These are phyloP conservation scores for Kitagawia praeruptora DNA, from an alignment of 129 eudicot genomes.

Conservation along the genomic window DNA sequence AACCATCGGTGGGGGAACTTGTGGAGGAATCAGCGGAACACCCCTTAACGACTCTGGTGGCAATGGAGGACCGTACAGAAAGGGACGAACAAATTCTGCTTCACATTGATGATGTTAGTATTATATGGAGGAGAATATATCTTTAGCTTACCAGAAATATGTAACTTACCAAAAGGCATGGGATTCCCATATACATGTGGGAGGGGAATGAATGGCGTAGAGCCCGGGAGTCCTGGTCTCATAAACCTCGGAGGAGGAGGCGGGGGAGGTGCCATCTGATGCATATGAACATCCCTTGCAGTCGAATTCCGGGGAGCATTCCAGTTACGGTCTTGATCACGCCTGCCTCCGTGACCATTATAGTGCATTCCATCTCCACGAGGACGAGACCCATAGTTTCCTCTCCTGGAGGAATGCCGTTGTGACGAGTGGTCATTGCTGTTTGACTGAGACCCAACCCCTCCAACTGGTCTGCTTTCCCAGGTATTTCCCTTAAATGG, in stretches of 20 bases:
- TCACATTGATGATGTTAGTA: conserved; percentile 1
- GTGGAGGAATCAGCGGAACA: conserved; percentile 26
- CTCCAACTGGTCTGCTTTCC: conserved; percentile 38
- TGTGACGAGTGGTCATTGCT: conserved; percentile 31
- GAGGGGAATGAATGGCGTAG: conserved; percentile 38
- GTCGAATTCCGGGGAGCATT: conserved; percentile 24
- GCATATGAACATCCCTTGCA: conserved; percentile 36
- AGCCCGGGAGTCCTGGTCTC: conserved; percentile 45
- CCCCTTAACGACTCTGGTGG: conserved; percentile 39
- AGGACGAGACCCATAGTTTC: conserved; percentile 41
- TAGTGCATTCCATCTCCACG: conserved; percentile 55
- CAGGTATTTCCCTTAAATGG: conserved; percentile 25
- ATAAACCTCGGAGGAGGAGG: conserved; percentile 42
- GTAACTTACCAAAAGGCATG: conserved; percentile 53
- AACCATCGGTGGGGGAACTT: conserved; percentile 26
- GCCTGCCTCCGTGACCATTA: conserved; percentile 54
- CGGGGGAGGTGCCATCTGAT: conserved; percentile 49
- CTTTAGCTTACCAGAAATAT: not conserved
- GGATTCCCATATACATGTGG: conserved; percentile 35
- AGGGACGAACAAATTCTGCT: conserved; percentile 45
- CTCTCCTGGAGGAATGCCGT: conserved; percentile 42
- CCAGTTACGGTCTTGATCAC: conserved; percentile 44
- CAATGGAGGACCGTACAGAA: conserved; percentile 37
- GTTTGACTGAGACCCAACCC: conserved; percentile 16
- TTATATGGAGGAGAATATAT: not conserved